A percentile compares a stretch with the other conserved stretches of the same genome.
phyloP scores from a whole-genome alignment of 306 rosid genomes.

The Lupinus albus region DNA sequence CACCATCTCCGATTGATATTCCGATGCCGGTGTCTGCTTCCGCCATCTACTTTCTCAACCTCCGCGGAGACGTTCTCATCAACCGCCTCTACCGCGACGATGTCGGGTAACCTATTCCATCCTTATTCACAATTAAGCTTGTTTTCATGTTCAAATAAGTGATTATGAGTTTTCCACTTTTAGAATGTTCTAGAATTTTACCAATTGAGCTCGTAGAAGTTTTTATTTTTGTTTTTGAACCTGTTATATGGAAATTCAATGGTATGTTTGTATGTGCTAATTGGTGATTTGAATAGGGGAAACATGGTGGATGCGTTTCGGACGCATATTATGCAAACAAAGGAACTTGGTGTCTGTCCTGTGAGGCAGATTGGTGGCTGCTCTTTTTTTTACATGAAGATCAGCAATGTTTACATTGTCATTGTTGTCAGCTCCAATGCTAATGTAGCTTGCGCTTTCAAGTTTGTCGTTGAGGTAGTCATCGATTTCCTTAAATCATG shows the following conservation, averaged over 20 bases:
- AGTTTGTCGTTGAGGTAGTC: slow-evolving; percentile 94
- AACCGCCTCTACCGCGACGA: slow-evolving; percentile 96
- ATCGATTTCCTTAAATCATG: slow-evolving; percentile 21
- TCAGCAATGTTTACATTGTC: slow-evolving; percentile 93
- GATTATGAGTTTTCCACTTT: neutral
- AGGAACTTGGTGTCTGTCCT: slow-evolving; percentile 98
- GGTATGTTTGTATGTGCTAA: slow-evolving; percentile 30
- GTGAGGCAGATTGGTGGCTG: slow-evolving; percentile 97
- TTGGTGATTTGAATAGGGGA: slow-evolving; percentile 60
- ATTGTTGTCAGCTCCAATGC: slow-evolving; percentile 99
- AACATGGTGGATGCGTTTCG: slow-evolving; percentile 99
- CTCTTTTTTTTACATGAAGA: slow-evolving; percentile 96
- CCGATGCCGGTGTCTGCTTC: slow-evolving; percentile 95
- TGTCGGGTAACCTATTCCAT: slow-evolving; percentile 63
- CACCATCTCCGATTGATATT: slow-evolving; percentile 16
- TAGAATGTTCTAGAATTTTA: neutral
- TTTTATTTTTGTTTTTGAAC: neutral
- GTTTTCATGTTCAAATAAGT: neutral
- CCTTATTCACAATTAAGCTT: no score
- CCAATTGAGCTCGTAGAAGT: neutral
- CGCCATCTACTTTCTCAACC: slow-evolving; percentile 83
- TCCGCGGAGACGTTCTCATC: slow-evolving; percentile 95
- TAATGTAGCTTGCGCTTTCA: slow-evolving; percentile 96
- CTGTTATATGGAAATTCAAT: neutral
- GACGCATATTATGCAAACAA: slow-evolving; percentile 92